These are phyloP conservation scores for Chondrus crispus DNA, from an alignment of 23 red algal species.

Conservation along the genomic window DNA sequence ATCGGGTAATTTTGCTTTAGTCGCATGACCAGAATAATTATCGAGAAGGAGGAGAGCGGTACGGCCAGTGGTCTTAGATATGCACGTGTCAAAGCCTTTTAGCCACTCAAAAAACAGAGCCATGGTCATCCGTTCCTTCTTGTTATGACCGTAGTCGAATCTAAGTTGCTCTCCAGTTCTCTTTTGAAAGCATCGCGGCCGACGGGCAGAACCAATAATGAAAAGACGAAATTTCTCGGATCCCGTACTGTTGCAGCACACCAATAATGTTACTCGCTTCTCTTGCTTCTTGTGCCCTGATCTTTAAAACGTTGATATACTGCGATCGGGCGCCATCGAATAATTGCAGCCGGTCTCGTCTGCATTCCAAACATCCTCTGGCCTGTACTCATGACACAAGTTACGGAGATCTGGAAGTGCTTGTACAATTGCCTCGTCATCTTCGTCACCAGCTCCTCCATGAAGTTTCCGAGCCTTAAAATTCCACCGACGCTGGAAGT, in stretches of 20 bases:
- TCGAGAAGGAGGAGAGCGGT: neutral
- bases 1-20: neutral
- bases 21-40: neutral
- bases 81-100: neutral
- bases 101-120: constrained; percentile 6
- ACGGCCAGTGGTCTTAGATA: neutral
- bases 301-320: neutral
- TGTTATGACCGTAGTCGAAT: neutral
- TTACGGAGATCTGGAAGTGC: neutral
- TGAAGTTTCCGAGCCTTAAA: neutral
- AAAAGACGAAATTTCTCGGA: neutral
- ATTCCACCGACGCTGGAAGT: neutral
- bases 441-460: neutral
- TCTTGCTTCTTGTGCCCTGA: neutral
- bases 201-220: neutral
- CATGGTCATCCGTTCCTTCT: neutral
- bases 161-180: neutral
- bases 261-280: neutral
- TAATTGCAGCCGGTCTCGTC: neutral
- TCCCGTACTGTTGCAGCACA: neutral
- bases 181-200: neutral
- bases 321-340: neutral
- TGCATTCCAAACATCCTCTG: constrained; percentile 7
- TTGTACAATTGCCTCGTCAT: neutral
- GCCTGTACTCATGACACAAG: neutral